Evolutionary conservation across 169 alveolate genomes (phyloP), one percentile per base, ranked within the genome.

Genomic region (Pseudocohnilembus persalinus): DNA sequence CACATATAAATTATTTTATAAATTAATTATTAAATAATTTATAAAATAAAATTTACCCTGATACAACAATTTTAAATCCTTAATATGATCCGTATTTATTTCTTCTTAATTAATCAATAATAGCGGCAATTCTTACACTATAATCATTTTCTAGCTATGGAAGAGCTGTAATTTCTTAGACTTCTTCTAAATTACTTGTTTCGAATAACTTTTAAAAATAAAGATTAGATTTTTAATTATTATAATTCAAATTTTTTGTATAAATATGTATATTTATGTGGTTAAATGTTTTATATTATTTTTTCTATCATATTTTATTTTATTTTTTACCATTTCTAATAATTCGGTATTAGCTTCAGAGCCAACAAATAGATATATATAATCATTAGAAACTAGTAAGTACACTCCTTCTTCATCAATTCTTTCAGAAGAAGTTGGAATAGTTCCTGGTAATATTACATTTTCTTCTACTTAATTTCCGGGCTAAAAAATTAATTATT

Each of bases 331-430:
- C 31, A 73, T 75, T 15, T 35, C 0, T 30, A 90, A 64, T 34
- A 87, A n/a, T 29, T 0, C 35, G 0, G 30, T 75, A 33, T 35
- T 33, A 0, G 74, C 89, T 32, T 80, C 35, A 24, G 68, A 72
- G 25, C 92, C 91, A 4, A 91, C 68, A 77, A 84, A 91, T 4
- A 91, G 29, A 80, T 64, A 85, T 27, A 91, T 77, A 49, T 74
- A 81, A 32, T 91, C 91, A 31, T 91, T 84, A 77, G 88, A 84
- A 78, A 84, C 92, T 34, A 91, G 24, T 25, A 91, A 20, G 73
- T 84, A 88, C 20, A 87, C 77, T 16, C 88, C 92, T 29, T 76
- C 30, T 15, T 79, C n/a, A n/a, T 86, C 84, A 20, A 81, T 28
- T 73, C 85, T 84, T 64, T 81, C 88, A 0, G 30, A 29, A 26